Conservation (phyloP, 1,284 basidiomycete species). For the Athelia sp. region DNA sequence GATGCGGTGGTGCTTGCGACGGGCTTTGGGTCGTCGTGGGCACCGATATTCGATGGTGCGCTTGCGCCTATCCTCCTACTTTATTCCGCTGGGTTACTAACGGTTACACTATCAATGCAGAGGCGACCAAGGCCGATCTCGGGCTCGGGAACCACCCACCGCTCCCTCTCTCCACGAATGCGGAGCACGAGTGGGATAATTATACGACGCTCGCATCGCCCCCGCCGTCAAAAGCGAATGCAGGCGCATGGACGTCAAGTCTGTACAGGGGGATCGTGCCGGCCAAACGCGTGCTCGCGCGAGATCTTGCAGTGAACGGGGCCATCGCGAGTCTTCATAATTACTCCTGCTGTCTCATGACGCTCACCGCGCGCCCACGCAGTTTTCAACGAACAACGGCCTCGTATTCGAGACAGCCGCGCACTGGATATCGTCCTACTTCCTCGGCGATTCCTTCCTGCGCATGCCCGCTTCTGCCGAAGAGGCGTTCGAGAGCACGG, state of each 20-base stretch:
- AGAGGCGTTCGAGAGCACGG: constrained; percentile 10
- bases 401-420: constrained; percentile 11
- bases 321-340: constrained; percentile 48
- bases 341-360: constrained; percentile 6
- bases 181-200: constrained; percentile 22
- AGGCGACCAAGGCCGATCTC: constrained; percentile 29
- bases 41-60: constrained; percentile 40
- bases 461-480: constrained; percentile 10
- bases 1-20: constrained; percentile 49
- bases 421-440: constrained; percentile 21
- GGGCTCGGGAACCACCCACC: constrained; percentile 32
- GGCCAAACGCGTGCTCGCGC: constrained; percentile 41
- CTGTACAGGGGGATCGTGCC: constrained; percentile 56
- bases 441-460: constrained; percentile 14
- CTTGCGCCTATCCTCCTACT: neutral
- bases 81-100: neutral
- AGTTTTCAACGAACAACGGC: constrained; percentile 42
- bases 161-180: constrained; percentile 10
- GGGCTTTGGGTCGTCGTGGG: constrained; percentile 53
- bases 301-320: constrained; percentile 60
- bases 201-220: constrained; percentile 27
- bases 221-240: constrained; percentile 13
- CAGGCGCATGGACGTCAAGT: constrained; percentile 28
- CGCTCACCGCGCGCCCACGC: neutral
- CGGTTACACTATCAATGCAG: constrained; percentile 18